Evolutionary conservation across 1,284 basidiomycete species (phyloP).

Genomic region (Pseudozyma hubeiensis): DNA sequence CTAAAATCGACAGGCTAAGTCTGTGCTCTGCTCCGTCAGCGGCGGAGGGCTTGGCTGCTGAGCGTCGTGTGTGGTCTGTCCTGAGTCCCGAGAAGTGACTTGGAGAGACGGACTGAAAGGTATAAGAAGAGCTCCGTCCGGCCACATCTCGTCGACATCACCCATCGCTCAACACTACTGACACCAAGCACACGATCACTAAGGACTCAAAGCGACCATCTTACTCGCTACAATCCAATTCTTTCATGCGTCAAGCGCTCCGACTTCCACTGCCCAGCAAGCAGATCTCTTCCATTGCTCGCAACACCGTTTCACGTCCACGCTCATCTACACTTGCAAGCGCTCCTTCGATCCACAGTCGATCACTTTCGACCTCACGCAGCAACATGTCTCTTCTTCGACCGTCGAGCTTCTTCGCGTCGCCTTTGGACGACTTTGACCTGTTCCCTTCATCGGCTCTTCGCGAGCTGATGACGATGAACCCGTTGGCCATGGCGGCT

Average conservation of each 20-base stretch:
- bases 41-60: no score
- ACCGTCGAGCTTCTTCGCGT: conserved; percentile 35
- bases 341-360: conserved; percentile 17
- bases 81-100: not conserved
- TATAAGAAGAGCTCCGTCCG: conserved; percentile 12
- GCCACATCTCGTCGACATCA: not conserved
- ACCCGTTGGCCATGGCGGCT: conserved; percentile 21
- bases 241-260: conserved; percentile 47
- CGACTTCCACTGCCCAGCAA: conserved; percentile 43
- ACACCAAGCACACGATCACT: conserved; percentile 1
- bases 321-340: conserved; percentile 17
- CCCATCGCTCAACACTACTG: not conserved
- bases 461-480: conserved; percentile 34
- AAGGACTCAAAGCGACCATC: not conserved
- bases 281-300: conserved; percentile 26
- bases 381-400: conserved; percentile 47
- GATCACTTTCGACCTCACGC: conserved; percentile 16
- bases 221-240: not conserved
- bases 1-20: not conserved
- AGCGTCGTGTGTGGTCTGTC: not conserved
- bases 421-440: conserved; percentile 47
- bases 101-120: conserved; percentile 2
- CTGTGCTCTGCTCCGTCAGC: no score
- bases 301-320: conserved; percentile 27
- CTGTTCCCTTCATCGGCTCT: conserved; percentile 34